These are phyloP conservation scores for Clarireedia paspali DNA, from an alignment of 2,329 filamentous ascomycete species.

Conservation along the genomic window DNA sequence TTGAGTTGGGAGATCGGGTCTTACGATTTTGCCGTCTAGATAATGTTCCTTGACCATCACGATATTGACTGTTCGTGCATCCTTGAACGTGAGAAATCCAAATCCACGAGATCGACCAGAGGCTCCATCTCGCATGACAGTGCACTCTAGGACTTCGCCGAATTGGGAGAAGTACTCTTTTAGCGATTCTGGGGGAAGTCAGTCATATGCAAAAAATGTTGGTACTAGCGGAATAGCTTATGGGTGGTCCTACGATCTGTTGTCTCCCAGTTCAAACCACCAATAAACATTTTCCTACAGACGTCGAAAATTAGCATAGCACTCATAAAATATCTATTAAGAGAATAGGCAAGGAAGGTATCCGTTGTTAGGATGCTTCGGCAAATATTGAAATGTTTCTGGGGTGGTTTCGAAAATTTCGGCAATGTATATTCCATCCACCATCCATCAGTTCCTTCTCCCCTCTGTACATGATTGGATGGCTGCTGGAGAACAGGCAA, in stretches of 20 bases:
- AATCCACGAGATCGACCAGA: conserved; percentile 93
- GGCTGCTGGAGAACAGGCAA: conserved; percentile 3
- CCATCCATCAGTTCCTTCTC: not conserved
- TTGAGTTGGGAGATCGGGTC: conserved; percentile 31
- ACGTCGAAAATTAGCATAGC: conserved; percentile 23
- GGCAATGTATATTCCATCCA: not conserved
- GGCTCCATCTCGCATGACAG: conserved; percentile 96
- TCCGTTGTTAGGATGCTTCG: not conserved
- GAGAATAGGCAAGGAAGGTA: conserved; percentile 9
- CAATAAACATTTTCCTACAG: conserved; percentile 97
- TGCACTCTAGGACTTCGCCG: conserved; percentile 94
- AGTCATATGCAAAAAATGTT: too few relatives aligned
- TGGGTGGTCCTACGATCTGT: conserved; percentile 67
- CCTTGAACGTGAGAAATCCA: conserved; percentile 95
- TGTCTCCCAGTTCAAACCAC: conserved; percentile 97
- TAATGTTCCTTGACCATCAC: conserved; percentile 99
- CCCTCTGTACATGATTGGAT: not conserved
- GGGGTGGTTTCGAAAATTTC: not conserved
- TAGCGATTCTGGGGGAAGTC: conserved; percentile 64
- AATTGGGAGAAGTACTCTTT: conserved; percentile 97
- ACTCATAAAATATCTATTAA: conserved; percentile 5
- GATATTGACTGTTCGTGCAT: conserved; percentile 95
- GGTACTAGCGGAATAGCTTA: not conserved
- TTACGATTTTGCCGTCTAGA: conserved; percentile 94
- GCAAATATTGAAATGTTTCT: not conserved